Conservation (phyloP, 306 rosid genomes). For the Vigna trinervia region DNA sequence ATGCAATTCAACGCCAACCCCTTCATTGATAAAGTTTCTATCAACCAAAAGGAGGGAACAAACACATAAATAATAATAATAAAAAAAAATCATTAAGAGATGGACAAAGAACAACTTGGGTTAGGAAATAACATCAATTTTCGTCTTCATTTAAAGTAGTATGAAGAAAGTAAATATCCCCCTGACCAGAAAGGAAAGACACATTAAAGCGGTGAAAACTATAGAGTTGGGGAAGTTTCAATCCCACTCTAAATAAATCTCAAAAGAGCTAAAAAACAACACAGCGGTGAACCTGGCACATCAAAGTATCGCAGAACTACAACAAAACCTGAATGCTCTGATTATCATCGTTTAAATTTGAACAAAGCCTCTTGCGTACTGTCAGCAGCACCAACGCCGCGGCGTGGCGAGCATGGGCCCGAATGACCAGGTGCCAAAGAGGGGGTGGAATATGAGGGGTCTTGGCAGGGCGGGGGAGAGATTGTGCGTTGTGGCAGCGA, state of each 20-base stretch:
- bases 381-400: constrained; percentile 73
- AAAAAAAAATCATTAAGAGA: constrained; percentile 8
- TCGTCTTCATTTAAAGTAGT: background rate
- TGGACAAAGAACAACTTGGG: too few species aligned
- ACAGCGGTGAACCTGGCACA: background rate
- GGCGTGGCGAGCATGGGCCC: constrained; percentile 63
- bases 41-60: constrained; percentile 46
- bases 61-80: constrained; percentile 22
- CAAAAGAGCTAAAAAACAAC: background rate
- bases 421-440: constrained; percentile 45
- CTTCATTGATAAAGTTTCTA: constrained; percentile 99
- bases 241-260: background rate
- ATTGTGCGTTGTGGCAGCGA: constrained; percentile 72
- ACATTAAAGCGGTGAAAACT: background rate
- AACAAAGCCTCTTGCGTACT: background rate
- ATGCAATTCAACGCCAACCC: constrained; percentile 94
- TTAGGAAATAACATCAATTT: background rate
- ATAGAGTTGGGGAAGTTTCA: background rate
- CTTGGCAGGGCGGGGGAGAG: constrained; percentile 69
- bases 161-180: constrained; percentile 8
- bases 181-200: constrained; percentile 10
- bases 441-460: constrained; percentile 70
- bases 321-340: constrained; percentile 16
- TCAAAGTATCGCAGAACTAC: constrained; percentile 8
- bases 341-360: background rate